Evolutionary conservation across 1,284 basidiomycete species (phyloP), one percentile per base, ranked within the genome.

Genomic region (Mycena citricolor): DNA sequence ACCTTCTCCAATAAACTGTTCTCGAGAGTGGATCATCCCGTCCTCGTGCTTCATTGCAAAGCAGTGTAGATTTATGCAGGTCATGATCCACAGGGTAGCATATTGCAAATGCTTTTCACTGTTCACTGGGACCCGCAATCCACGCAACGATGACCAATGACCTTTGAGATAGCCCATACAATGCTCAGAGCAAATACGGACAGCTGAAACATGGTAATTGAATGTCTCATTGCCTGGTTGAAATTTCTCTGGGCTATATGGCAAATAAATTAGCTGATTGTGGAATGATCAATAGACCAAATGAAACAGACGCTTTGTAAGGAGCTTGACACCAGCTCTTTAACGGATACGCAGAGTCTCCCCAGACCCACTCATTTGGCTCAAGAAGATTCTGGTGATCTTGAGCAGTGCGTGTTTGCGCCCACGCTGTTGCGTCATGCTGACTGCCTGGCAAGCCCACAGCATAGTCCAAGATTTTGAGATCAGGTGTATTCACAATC

Each of bases 261-360:
- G n/a, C n/a, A n/a, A n/a, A n/a, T n/a, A n/a, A n/a, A n/a, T n/a
- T n/a, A n/a, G n/a, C n/a, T n/a, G n/a, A n/a, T n/a, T n/a, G n/a
- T n/a, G n/a, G n/a, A n/a, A n/a, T n/a, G n/a, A n/a, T n/a, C n/a
- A n/a, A n/a, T n/a, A n/a, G n/a, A n/a, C n/a, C n/a, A n/a, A n/a
- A n/a, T n/a, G n/a, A n/a, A n/a, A n/a, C n/a, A n/a, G n/a, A n/a
- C n/a, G n/a, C n/a, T n/a, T 41, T 35, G 33, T 32, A 44, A 17
- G 30, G 22, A 34, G 21, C 24, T 24, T 40, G 43, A 41, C 51
- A 56, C 57, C 59, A 57, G n/a, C 11, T 16, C 17, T 45, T 39
- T 16, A 62, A 35, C 10, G 61, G 60, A 55, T 69, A 68, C 23
- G 64, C 59, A 13, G 61, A 64, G 33, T 67, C 61, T 8, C 39